phyloP scores from a whole-genome alignment of 495 filamentous ascomycete genomes.

The Penicillium daleae region DNA sequence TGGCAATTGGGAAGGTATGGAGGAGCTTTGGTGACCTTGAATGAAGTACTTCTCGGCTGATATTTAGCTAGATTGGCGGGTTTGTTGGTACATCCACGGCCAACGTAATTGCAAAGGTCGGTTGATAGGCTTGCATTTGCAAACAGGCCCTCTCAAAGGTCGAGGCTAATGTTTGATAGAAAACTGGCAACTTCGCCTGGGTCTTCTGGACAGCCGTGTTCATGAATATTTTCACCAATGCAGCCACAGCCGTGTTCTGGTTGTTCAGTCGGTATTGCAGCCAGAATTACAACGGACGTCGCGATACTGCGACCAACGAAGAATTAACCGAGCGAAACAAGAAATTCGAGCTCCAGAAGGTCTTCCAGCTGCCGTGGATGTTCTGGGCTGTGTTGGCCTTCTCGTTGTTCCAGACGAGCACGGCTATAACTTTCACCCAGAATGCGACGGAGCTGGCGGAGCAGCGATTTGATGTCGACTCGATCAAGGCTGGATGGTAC shows the following conservation, averaged over 20 bases:
- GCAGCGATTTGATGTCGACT: constrained; percentile 43
- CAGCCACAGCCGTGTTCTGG: constrained; percentile 43
- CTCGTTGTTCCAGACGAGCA: constrained; percentile 49
- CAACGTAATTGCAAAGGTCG: constrained; percentile 42
- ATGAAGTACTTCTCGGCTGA: neutral
- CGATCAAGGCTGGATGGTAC: constrained; percentile 51
- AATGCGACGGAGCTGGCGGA: constrained; percentile 52
- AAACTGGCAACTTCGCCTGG: constrained; percentile 51
- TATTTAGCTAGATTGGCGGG: constrained; percentile 26
- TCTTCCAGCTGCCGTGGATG: constrained; percentile 49
- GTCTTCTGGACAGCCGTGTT: constrained; percentile 51
- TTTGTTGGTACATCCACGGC: constrained; percentile 45
- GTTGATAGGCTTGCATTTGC: neutral
- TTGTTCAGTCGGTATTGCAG: constrained; percentile 46
- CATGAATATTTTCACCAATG: constrained; percentile 54
- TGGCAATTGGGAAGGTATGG: constrained; percentile 46
- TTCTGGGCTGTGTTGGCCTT: constrained; percentile 48
- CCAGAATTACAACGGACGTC: constrained; percentile 32
- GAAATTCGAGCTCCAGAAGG: constrained; percentile 47
- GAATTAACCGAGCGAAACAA: constrained; percentile 49
- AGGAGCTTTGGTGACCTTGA: too few species aligned
- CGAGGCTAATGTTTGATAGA: constrained; percentile 21
- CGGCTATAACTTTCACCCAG: constrained; percentile 43
- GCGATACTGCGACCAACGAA: constrained; percentile 46
- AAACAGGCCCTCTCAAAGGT: neutral